Evolutionary conservation across 305 asterid genomes (phyloP), one percentile per base, ranked within the genome.

Genomic region (Fraxinus nigra): DNA sequence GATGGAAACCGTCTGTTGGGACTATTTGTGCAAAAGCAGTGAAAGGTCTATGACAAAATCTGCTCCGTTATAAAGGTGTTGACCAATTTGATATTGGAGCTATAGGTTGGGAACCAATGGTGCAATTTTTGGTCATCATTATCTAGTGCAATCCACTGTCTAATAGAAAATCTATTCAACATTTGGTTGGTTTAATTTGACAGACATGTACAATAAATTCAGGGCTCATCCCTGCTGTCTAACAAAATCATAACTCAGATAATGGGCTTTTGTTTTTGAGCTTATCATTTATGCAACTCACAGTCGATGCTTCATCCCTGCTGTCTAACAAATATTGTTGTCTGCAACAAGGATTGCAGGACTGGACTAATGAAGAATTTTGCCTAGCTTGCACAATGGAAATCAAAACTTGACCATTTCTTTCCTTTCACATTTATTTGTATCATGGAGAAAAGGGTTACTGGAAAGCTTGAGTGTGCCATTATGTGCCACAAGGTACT

Each of bases 281-380:
- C 35, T 24, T 65, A 26, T 32, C 8, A 28, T 65, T 65, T 26
- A 7, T 61, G 70, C 30, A 20, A 61, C 70, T 1, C 34, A 28
- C 73, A 3, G n/a, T 65, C 28, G 35, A 65, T 65, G 73, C 73
- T 26, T 65, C 10, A 28, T 28, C 24, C 73, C 35, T 65, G 73
- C 37, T 28, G n/a, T 65, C 72, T 72, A 56, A 35, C 34, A 70
- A 63, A 74, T 43, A 8, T 81, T 59, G 59, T n/a, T 75, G 33
- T 48, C 63, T 43, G 51, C 14, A 63, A 80, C 59, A 79, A 24
- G 75, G 5, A 51, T 80, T 38, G 73, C 81, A 79, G 87, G 84
- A 32, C 24, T 11, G 77, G 75, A 70, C 67, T n/a, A 59, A 33
- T 18, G 32, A 79, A 54, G 38, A 67, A 67, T 13, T 67, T 67